A percentile compares a stretch with the other conserved stretches of the same genome.
phyloP scores from a whole-genome alignment of 495 filamentous ascomycete genomes.

The Staphylotrichum tortipilum region DNA sequence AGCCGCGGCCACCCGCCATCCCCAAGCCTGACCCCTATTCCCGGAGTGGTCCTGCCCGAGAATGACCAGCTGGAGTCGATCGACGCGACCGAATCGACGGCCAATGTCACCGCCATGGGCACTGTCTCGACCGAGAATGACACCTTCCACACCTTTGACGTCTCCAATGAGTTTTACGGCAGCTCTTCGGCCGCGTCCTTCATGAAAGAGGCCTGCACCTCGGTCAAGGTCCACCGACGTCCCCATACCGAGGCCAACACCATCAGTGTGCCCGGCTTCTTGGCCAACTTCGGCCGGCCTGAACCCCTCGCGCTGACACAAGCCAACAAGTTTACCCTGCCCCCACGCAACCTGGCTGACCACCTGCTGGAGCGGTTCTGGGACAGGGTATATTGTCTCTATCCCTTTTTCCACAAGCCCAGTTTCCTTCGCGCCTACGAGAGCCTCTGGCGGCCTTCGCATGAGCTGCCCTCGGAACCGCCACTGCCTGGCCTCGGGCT shows the following conservation, averaged over 20 bases:
- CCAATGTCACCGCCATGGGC: slow-evolving; percentile 34
- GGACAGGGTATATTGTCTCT: slow-evolving; percentile 34
- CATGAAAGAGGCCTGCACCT: slow-evolving; percentile 32
- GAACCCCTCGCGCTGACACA: neutral
- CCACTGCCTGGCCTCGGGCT: slow-evolving; percentile 27
- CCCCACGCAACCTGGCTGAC: slow-evolving; percentile 38
- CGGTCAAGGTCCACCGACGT: slow-evolving; percentile 15
- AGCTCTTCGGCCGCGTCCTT: slow-evolving; percentile 37
- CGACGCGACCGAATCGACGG: slow-evolving; percentile 17
- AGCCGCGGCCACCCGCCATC: neutral
- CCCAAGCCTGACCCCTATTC: neutral
- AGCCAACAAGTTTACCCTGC: slow-evolving; percentile 21
- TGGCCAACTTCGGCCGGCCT: neutral
- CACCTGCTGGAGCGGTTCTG: slow-evolving; percentile 37
- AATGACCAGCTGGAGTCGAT: slow-evolving; percentile 3
- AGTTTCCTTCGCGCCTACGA: slow-evolving; percentile 37
- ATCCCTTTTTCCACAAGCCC: slow-evolving; percentile 40
- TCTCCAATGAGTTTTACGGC: slow-evolving; percentile 32
- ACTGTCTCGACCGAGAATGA: slow-evolving; percentile 20
- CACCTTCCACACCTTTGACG: slow-evolving; percentile 19
- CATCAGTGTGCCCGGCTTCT: neutral
- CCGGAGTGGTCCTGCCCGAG: neutral
- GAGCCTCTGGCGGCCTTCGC: slow-evolving; percentile 30
- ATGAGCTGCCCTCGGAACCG: slow-evolving; percentile 13
- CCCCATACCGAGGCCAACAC: too few relatives aligned